Conservation (phyloP, 805 yeast genomes). For the Metschnikowia santaceciliae region DNA sequence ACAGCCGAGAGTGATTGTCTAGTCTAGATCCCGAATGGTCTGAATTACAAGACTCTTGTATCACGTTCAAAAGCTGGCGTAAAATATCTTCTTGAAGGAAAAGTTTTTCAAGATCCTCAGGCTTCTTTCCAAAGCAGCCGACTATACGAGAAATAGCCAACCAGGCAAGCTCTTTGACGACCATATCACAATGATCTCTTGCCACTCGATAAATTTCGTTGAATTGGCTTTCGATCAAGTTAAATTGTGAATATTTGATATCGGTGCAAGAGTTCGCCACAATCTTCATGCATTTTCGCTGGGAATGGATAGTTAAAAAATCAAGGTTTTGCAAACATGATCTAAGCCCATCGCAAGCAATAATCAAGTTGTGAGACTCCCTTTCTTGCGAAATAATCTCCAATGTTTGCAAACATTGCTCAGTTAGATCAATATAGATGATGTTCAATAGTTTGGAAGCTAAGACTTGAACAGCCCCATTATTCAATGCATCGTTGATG, state of each 20-base stretch:
- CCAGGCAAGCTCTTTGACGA: constrained; percentile 63
- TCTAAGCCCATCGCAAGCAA: constrained; percentile 57
- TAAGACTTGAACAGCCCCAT: constrained; percentile 63
- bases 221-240: constrained; percentile 51
- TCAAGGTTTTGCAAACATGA: constrained; percentile 74
- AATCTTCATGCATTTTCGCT: constrained; percentile 70
- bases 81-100: constrained; percentile 17
- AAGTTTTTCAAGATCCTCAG: constrained; percentile 44
- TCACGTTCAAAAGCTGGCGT: constrained; percentile 8
- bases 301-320: constrained; percentile 86
- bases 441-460: constrained; percentile 67
- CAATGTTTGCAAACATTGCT: constrained; percentile 76
- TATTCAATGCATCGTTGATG: constrained; percentile 56
- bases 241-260: constrained; percentile 42
- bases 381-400: constrained; percentile 60
- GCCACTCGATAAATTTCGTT: constrained; percentile 57
- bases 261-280: constrained; percentile 65
- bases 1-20: constrained; percentile 7
- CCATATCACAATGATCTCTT: constrained; percentile 51
- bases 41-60: constrained; percentile 14
- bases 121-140: constrained; percentile 43
- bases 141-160: constrained; percentile 57
- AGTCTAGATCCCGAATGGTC: constrained; percentile 9
- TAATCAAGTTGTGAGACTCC: constrained; percentile 45
- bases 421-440: constrained; percentile 85